A percentile compares a stretch with the other conserved stretches of the same genome.
phyloP scores from a whole-genome alignment of 768 basidiomycete species.

The Sporobolomyces phaffii region DNA sequence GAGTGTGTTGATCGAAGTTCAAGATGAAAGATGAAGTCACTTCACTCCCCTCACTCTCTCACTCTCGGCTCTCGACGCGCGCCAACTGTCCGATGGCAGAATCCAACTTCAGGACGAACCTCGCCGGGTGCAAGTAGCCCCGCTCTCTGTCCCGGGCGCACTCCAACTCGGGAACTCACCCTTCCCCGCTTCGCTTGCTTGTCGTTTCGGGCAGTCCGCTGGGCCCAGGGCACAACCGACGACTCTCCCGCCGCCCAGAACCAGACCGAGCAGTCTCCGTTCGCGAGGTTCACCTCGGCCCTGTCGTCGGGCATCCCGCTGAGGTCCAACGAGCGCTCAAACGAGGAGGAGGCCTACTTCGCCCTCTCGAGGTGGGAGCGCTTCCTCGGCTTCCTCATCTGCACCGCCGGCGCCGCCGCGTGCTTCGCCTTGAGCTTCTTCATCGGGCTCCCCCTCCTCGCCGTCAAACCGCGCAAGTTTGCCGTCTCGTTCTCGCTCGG shows the following conservation, averaged over 20 bases:
- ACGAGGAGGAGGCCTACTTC: conserved; percentile 77
- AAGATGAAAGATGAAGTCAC: neutral
- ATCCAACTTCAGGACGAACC: conserved; percentile 27
- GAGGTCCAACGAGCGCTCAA: conserved; percentile 69
- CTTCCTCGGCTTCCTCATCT: conserved; percentile 82
- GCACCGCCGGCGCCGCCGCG: conserved; percentile 78
- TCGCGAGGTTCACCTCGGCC: conserved; percentile 79
- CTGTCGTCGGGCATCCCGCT: conserved; percentile 83
- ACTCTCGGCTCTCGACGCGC: too few species aligned
- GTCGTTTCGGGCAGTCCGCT: conserved; percentile 64
- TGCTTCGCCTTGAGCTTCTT: conserved; percentile 91
- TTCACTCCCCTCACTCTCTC: neutral
- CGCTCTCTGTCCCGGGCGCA: neutral
- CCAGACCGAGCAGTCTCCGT: conserved; percentile 51
- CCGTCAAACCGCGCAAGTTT: conserved; percentile 78
- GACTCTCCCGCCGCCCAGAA: conserved; percentile 52
- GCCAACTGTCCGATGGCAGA: too few species aligned
- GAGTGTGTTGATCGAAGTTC: too few species aligned
- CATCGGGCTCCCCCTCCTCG: conserved; percentile 62
- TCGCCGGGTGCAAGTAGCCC: conserved; percentile 31
- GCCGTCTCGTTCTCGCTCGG: conserved; percentile 52
- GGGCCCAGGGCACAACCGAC: conserved; percentile 67
- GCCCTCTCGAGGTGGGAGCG: conserved; percentile 89
- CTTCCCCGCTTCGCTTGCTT: too few species aligned
- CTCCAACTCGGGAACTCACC: conserved; percentile 42